Evolutionary conservation across 805 yeast genomes (phyloP).

Genomic region (Candida schatavii): DNA sequence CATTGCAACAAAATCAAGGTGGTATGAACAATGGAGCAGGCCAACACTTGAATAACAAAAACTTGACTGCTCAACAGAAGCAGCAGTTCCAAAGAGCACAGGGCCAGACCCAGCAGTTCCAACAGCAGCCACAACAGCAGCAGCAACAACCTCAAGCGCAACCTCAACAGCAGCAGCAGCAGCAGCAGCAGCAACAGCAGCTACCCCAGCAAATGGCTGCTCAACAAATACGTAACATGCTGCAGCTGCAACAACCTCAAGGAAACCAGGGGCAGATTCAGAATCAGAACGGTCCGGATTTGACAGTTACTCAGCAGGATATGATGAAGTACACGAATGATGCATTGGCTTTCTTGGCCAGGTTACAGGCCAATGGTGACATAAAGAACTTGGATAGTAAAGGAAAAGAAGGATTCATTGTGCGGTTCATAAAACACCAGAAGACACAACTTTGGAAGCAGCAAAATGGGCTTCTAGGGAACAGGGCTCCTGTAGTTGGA

Average conservation of each 20-base stretch:
- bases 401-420: slow-evolving; percentile 37
- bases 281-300: slow-evolving; percentile 19
- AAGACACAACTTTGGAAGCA: slow-evolving; percentile 29
- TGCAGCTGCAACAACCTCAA: slow-evolving; percentile 20
- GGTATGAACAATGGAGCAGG: slow-evolving; percentile 1
- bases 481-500: slow-evolving; percentile 6
- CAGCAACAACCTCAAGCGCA: slow-evolving; percentile 13
- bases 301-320: slow-evolving; percentile 37
- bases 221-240: slow-evolving; percentile 17
- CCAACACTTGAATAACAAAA: slow-evolving; percentile 18
- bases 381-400: slow-evolving; percentile 32
- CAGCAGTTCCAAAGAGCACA: slow-evolving; percentile 38
- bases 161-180: slow-evolving; percentile 16
- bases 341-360: slow-evolving; percentile 35
- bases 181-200: slow-evolving; percentile 26
- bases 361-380: slow-evolving; percentile 35
- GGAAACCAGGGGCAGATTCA: slow-evolving; percentile 7
- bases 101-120: slow-evolving; percentile 23
- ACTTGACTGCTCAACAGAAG: slow-evolving; percentile 35
- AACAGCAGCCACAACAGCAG: slow-evolving; percentile 17
- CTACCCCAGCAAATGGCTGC: slow-evolving; percentile 26
- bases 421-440: slow-evolving; percentile 39
- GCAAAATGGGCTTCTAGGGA: slow-evolving; percentile 20
- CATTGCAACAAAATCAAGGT: slow-evolving; percentile 3
- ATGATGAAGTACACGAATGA: slow-evolving; percentile 36